Conservation (phyloP, 1,139 yeast genomes). For the Sugiyamaella xylanicola region DNA sequence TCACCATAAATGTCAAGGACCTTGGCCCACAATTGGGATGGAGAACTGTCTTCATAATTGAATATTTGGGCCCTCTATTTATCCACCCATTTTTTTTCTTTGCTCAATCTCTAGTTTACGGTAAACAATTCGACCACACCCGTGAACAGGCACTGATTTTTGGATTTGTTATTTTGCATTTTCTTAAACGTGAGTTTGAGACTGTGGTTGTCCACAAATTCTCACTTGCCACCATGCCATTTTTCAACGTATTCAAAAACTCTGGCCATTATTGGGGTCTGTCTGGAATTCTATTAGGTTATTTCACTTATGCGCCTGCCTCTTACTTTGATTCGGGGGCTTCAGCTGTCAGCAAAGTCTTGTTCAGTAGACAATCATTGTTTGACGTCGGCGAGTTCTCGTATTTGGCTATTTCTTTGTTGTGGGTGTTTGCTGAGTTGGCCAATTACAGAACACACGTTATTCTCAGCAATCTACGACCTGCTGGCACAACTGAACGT, state of each 20-base stretch:
- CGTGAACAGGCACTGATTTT: slow-evolving; percentile 58
- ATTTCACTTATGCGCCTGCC: slow-evolving; percentile 68
- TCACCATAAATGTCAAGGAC: slow-evolving; percentile 64
- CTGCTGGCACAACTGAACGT: slow-evolving; percentile 48
- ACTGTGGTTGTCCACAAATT: slow-evolving; percentile 81
- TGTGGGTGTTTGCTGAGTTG: slow-evolving; percentile 68
- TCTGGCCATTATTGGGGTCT: slow-evolving; percentile 89
- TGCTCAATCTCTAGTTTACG: slow-evolving; percentile 42
- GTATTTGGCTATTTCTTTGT: slow-evolving; percentile 31
- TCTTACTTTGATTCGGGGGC: slow-evolving; percentile 26
- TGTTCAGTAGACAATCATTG: slow-evolving; percentile 38
- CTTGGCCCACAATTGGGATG: slow-evolving; percentile 92
- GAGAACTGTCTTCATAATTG: slow-evolving; percentile 84
- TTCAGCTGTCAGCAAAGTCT: slow-evolving; percentile 29
- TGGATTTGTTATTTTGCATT: slow-evolving; percentile 67
- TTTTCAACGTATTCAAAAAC: slow-evolving; percentile 82
- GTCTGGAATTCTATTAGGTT: slow-evolving; percentile 73
- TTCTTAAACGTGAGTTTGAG: slow-evolving; percentile 83
- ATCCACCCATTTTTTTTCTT: slow-evolving; percentile 73
- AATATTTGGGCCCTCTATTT: slow-evolving; percentile 85
- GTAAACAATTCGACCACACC: slow-evolving; percentile 46
- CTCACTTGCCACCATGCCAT: slow-evolving; percentile 90
- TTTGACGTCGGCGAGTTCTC: slow-evolving; percentile 29
- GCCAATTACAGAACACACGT: slow-evolving; percentile 74
- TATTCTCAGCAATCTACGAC: slow-evolving; percentile 59